phyloP scores from a whole-genome alignment of 2,329 filamentous ascomycete genomes.

The Talaromyces sp. region DNA sequence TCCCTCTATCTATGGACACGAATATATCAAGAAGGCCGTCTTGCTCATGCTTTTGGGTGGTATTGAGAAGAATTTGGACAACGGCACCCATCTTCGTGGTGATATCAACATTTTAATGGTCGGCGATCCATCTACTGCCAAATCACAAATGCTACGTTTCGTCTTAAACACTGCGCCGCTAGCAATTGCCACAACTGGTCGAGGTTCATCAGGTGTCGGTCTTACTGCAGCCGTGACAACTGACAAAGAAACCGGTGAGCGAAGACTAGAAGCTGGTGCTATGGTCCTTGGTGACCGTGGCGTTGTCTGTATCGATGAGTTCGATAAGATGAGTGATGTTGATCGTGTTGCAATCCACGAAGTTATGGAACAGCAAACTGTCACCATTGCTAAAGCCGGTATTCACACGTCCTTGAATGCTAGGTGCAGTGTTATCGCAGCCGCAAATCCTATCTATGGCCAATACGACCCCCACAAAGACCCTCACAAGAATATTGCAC shows the following conservation, averaged over 20 bases:
- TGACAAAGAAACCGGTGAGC: conserved; percentile 95
- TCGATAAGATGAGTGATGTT: conserved; percentile 99
- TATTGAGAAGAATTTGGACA: conserved; percentile 98
- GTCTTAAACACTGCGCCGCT: conserved; percentile 95
- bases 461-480: conserved; percentile 99
- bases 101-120: conserved; percentile 99
- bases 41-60: conserved; percentile 91
- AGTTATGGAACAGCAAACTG: conserved; percentile 99
- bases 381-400: conserved; percentile 97
- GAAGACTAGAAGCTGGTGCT: conserved; percentile 90
- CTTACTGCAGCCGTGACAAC: conserved; percentile 93
- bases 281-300: conserved; percentile 98
- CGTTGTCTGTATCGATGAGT: conserved; percentile 98
- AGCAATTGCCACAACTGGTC: conserved; percentile 94
- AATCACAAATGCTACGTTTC: conserved; percentile 95
- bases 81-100: conserved; percentile 94
- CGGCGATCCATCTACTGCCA: conserved; percentile 95
- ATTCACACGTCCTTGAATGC: conserved; percentile 98
- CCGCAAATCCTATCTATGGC: conserved; percentile 95
- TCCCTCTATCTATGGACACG: conserved; percentile 94
- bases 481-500: conserved; percentile 95
- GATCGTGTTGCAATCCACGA: conserved; percentile 98
- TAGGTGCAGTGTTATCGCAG: conserved; percentile 91
- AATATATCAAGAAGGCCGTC: conserved; percentile 97
- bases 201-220: conserved; percentile 96